These are phyloP conservation scores for Posidonia oceanica DNA, from an alignment of 116 monocot species.

Conservation along the genomic window DNA sequence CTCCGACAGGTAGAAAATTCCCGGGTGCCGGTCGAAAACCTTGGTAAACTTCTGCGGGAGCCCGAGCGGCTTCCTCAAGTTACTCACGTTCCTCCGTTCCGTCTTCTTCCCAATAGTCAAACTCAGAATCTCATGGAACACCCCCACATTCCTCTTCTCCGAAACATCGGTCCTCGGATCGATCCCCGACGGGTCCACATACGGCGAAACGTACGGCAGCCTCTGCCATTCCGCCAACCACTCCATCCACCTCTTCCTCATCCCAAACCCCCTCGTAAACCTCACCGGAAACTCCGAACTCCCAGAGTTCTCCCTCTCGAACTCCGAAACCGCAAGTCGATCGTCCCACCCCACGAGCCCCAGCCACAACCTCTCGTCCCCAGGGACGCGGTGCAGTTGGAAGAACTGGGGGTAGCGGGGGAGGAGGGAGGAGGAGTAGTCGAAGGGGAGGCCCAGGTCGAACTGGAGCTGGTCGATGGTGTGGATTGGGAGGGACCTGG, in stretches of 20 bases:
- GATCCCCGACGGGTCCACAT: slow-evolving; percentile 30
- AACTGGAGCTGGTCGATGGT: slow-evolving; percentile 56
- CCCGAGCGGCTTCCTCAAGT: slow-evolving; percentile 41
- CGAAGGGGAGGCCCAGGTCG: slow-evolving; percentile 62
- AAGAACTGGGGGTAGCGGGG: slow-evolving; percentile 40
- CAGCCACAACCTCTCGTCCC: slow-evolving; percentile 55
- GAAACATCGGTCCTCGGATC: slow-evolving; percentile 74
- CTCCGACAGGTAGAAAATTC: slow-evolving; percentile 77
- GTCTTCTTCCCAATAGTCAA: slow-evolving; percentile 78
- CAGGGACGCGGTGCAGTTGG: slow-evolving; percentile 11
- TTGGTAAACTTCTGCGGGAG: slow-evolving; percentile 90
- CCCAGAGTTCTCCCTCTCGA: not conserved
- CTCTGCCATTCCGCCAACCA: slow-evolving; percentile 87
- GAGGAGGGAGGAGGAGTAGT: slow-evolving; percentile 30
- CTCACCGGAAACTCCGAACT: slow-evolving; percentile 55
- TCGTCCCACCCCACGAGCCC: slow-evolving; percentile 43
- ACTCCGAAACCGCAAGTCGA: slow-evolving; percentile 16
- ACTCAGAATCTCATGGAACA: slow-evolving; percentile 89
- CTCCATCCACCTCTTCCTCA: slow-evolving; percentile 47
- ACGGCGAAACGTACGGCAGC: slow-evolving; percentile 78
- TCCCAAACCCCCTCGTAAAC: slow-evolving; percentile 62
- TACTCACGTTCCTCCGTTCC: slow-evolving; percentile 58
- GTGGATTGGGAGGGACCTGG: slow-evolving; percentile 46
- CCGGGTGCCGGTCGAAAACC: slow-evolving; percentile 86
- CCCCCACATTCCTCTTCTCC: slow-evolving; percentile 88